Percentiles rank a stretch among this genome's conserved stretches.
These are phyloP conservation scores for Ogataea philodendri DNA, from an alignment of 805 yeast genomes.

Conservation along the genomic window DNA sequence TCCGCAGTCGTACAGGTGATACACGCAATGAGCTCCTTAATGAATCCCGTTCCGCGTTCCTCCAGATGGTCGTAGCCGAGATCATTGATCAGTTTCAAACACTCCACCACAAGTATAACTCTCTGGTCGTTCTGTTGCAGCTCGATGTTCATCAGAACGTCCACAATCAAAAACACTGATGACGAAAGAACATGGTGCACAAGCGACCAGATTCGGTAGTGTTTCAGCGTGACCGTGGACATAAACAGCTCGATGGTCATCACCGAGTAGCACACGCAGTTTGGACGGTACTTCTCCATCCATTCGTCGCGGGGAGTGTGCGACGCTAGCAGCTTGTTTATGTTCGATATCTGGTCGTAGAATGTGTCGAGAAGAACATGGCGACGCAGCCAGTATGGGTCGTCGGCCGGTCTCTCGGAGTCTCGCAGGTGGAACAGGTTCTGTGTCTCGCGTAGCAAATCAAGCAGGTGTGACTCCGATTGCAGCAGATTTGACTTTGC, in stretches of 20 bases:
- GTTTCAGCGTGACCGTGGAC: conserved; percentile 2
- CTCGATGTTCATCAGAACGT: conserved; percentile 6
- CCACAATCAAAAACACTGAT: conserved; percentile 2
- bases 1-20: conserved; percentile 1
- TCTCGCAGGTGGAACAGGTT: not conserved
- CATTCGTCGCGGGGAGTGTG: conserved; percentile 1
- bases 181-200: conserved; percentile 5
- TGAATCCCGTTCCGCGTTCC: conserved; percentile 4
- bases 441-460: conserved; percentile 1
- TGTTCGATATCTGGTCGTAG: conserved; percentile 3
- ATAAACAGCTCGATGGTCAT: conserved; percentile 4
- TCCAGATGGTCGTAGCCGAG: conserved; percentile 7
- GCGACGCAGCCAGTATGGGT: conserved; percentile 2
- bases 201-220: conserved; percentile 4
- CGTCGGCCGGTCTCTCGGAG: conserved; percentile 1
- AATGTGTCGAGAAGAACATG: conserved; percentile 4
- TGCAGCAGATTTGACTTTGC: not conserved
- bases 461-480: not conserved
- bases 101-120: conserved; percentile 3
- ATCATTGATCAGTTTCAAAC: conserved; percentile 1
- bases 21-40: conserved; percentile 1
- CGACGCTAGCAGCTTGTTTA: conserved; percentile 1
- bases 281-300: conserved; percentile 5
- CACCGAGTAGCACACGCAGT: conserved; percentile 4
- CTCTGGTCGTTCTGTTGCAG: conserved; percentile 7